Base-by-base conservation (phyloP, 805 yeast genomes). In the Monosporozyma yasuniensis region DNA sequence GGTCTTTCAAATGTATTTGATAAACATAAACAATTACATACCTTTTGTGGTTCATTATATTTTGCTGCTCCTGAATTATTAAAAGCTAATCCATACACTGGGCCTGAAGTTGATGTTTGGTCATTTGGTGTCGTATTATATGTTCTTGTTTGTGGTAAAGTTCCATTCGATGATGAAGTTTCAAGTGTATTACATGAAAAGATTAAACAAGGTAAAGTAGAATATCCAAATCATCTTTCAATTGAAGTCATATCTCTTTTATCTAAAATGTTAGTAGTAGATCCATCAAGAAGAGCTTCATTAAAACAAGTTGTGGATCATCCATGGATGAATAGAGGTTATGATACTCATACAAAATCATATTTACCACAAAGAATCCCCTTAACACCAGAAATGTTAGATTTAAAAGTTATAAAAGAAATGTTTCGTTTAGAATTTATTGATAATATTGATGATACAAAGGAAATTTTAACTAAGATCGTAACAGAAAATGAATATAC, bases 21-120 rank as follows among this genome's bases (percentile, higher is more conserved):
- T 44, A 79, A 81, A 18, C 77, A 78, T 52, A 73, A 81, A 42
- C 71, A 88, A 49, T 78, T 93, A 62, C 87, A 86, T 62, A 93
- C 99, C 1, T 93, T 87, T 64, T 93, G 99, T 74, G 99, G 99
- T 3, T 89, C 97, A 0, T 73, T 93, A 47, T 93, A 93, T 66
- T 93, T 93, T 77, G 99, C 99, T 0, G 99, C 99, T 0, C 99
- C 99, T 0, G 99, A 93, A 67, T 74, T 93, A 57, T 73, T 93
- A 48, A 85, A 87, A 52, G 99, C 98, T 1, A 81, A 81, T 56
- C 97, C 96, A 1, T 93, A 93, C 61, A 74, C 78, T 35, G 99
- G 99, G 0, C 99, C 99, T 0, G 99, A 93, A 66, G 96, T 93
- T 45, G 99, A 93, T 66, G 83, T 93, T 18, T 93, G 99, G 99